Evolutionary conservation across 2,329 filamentous ascomycete genomes (phyloP).

Genomic region (Scedosporium aurantiacum): DNA sequence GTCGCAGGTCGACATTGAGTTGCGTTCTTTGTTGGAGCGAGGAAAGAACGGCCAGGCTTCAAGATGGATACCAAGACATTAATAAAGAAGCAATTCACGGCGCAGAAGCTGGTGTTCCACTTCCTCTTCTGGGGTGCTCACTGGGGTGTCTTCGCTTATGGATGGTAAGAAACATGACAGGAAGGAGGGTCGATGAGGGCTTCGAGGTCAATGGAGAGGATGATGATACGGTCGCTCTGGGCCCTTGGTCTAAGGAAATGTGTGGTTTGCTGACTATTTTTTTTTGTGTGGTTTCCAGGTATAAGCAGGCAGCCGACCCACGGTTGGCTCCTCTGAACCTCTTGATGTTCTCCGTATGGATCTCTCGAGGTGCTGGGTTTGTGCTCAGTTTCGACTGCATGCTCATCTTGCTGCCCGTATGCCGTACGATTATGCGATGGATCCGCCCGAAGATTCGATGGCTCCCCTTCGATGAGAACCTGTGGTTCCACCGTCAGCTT

Average conservation of each 20-base stretch:
- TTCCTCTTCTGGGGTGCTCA: conserved; percentile 72
- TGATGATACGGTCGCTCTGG: no score
- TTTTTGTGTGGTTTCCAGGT: conserved; percentile 40
- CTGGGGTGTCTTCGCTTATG: conserved; percentile 65
- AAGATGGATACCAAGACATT: conserved; percentile 31
- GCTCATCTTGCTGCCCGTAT: conserved; percentile 88
- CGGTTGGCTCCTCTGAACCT: conserved; percentile 68
- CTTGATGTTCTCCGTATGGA: conserved; percentile 83
- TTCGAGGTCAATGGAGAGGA: neutral
- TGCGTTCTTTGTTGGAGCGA: conserved; percentile 12
- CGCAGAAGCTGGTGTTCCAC: conserved; percentile 67
- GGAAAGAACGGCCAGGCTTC: conserved; percentile 15
- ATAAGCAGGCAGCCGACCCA: conserved; percentile 58
- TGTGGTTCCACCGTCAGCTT: conserved; percentile 93
- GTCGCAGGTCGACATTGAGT: conserved; percentile 48
- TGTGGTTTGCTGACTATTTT: neutral
- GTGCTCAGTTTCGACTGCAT: conserved; percentile 74
- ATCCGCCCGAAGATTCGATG: conserved; percentile 79
- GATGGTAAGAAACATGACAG: conserved; percentile 56
- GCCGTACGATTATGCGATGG: conserved; percentile 75
- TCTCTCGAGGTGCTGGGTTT: conserved; percentile 85
- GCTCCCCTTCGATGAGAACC: conserved; percentile 87
- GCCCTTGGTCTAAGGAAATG: neutral
- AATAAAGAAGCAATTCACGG: conserved; percentile 54
- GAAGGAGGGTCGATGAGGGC: neutral